Base-by-base conservation (phyloP, 2,329 filamentous ascomycete genomes). In the Leptosphaerulina australis region DNA sequence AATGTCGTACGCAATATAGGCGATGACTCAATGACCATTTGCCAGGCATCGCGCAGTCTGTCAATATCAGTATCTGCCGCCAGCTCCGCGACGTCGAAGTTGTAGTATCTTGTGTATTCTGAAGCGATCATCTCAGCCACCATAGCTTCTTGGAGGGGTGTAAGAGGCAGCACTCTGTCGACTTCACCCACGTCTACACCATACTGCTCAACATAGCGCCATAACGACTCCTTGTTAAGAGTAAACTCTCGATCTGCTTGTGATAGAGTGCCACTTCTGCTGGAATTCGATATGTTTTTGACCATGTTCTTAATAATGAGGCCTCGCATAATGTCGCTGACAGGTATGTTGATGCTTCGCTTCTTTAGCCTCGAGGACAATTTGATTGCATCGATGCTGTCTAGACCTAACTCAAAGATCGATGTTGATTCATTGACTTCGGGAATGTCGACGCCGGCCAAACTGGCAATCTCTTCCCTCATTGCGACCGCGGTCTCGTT, bases 311-410 rank as follows among this genome's bases (percentile, higher is more conserved):
- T 69, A 26, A 96, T 86, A 0, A 83, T 90, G 41, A 88, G 84
- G 3, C 79, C 79, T 43, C 83, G 86, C 80, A 96, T 88, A 17
- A 97, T 86, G n/a, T 80, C 78, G 58, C 90, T 89, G n/a, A 92
- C 84, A 0, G 86, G 76, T 9, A 96, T 69, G 0, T 75, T 67
- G 15, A 94, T 74, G 0, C 80, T 81, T 4, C 74, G 72, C 34
- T 80, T 82, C 56, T 82, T 88, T 2, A 96, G 77, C 44, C 85
- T 81, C 0, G 90, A 86, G 0, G 89, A 88, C 0, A 97, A 76
- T 62, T 91, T 95, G 69, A 97, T 93, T 1, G 88, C 83, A 70
- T 97, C 92, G 50, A 97, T 95, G 64, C 92, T 96, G 75, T 97
- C 93, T 5, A 97, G 80, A 0, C 92, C 92, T 24, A 97, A 80